Percentiles rank a stretch among this genome's conserved stretches.
Conservation (phyloP, 2,329 filamentous ascomycete species). For the Chrysoporthe cubensis region DNA sequence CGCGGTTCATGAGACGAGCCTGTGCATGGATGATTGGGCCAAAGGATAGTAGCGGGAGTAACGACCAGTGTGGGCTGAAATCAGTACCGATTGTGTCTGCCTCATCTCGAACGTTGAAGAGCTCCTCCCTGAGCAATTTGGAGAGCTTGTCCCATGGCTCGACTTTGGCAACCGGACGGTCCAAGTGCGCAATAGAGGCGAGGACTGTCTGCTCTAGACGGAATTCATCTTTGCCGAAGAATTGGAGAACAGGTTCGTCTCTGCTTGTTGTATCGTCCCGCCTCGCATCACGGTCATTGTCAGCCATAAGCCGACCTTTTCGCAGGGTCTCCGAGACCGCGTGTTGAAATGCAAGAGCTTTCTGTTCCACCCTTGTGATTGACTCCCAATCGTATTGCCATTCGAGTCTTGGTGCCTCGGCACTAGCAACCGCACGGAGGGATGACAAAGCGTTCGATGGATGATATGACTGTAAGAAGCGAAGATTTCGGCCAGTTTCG, state of each 20-base stretch:
- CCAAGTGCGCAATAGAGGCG: constrained; percentile 53
- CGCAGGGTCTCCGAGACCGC: constrained; percentile 42
- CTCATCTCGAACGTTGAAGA: constrained; percentile 37
- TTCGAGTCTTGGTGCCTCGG: constrained; percentile 59
- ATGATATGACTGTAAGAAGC: constrained; percentile 72
- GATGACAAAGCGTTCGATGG: constrained; percentile 68
- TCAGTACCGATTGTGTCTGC: constrained; percentile 31
- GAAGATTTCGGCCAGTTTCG: constrained; percentile 76
- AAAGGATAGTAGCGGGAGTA: constrained; percentile 73
- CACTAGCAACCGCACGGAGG: constrained; percentile 46
- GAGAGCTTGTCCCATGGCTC: constrained; percentile 43
- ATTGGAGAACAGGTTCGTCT: constrained; percentile 39
- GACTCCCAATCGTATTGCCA: constrained; percentile 77
- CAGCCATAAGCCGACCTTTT: constrained; percentile 12
- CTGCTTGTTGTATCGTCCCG: background rate
- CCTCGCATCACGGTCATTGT: background rate
- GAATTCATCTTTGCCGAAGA: constrained; percentile 53
- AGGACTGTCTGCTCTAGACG: constrained; percentile 53
- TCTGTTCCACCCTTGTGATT: constrained; percentile 65
- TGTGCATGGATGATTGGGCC: constrained; percentile 75
- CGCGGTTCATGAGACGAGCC: constrained; percentile 74
- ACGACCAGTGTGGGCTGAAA: constrained; percentile 59
- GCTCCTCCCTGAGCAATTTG: constrained; percentile 44
- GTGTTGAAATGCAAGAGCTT: constrained; percentile 58
- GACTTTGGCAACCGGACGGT: constrained; percentile 40